Percentiles rank a stretch among this genome's conserved stretches.
Conservation (phyloP, 106 monocot genomes). For the Dioscorea alata region DNA sequence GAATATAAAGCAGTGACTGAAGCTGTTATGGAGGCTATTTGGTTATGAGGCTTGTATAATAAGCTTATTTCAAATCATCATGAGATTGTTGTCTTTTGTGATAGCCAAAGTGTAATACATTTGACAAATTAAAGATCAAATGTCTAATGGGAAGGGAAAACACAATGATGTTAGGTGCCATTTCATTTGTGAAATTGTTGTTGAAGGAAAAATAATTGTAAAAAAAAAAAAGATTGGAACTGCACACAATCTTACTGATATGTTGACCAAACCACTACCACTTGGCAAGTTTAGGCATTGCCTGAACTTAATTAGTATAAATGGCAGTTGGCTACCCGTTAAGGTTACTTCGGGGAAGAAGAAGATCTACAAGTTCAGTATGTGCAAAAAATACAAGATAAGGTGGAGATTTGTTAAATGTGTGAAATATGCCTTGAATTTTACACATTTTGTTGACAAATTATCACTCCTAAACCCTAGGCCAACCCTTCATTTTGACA, state of each 20-base stretch:
- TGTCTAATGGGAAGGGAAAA: constrained; percentile 7
- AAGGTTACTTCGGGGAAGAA: no score
- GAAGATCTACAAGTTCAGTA: no score
- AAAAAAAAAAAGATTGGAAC: neutral
- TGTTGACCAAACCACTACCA: no score
- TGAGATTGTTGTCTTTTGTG: constrained; percentile 1
- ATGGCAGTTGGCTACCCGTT: no score
- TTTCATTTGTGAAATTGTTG: neutral
- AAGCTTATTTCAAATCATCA: neutral
- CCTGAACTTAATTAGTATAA: neutral
- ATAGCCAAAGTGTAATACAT: constrained; percentile 3
- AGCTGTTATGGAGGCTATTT: constrained; percentile 12
- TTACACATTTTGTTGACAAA: no score
- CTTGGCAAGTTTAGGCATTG: constrained; percentile 9
- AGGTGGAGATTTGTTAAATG: no score
- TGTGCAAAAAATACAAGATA: no score
- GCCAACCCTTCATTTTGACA: no score
- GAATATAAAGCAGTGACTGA: constrained; percentile 10
- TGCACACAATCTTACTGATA: neutral
- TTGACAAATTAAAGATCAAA: constrained; percentile 7
- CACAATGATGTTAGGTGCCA: constrained; percentile 10
- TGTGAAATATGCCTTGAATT: no score
- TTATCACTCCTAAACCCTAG: no score
- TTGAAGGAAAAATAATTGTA: neutral
- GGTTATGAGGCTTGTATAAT: constrained; percentile 2